Evolutionary conservation across 495 filamentous ascomycete genomes (phyloP).

Genomic region (Jackrogersella multiformis): DNA sequence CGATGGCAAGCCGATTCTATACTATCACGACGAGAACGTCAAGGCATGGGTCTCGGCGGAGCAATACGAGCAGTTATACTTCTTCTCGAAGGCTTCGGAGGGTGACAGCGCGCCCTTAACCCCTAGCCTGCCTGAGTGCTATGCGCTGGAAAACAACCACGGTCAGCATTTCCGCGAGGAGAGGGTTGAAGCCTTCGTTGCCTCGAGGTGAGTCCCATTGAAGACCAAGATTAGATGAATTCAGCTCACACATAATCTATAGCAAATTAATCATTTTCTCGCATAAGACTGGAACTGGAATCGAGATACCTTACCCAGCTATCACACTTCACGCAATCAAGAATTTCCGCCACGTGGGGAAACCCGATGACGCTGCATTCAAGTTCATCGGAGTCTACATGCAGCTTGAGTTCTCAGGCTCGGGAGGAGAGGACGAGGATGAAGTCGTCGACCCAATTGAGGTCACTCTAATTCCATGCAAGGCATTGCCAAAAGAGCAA

Average conservation of each 20-base stretch:
- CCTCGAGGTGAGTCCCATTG: slow-evolving; percentile 69
- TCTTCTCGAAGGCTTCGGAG: slow-evolving; percentile 54
- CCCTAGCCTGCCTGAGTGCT: slow-evolving; percentile 47
- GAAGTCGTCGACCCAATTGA: slow-evolving; percentile 76
- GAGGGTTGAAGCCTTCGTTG: slow-evolving; percentile 78
- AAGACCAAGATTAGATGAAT: neutral
- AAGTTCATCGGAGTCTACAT: slow-evolving; percentile 69
- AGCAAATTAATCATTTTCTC: slow-evolving; percentile 82
- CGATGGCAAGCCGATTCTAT: slow-evolving; percentile 78
- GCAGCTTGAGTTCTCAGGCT: slow-evolving; percentile 72
- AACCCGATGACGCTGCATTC: slow-evolving; percentile 33
- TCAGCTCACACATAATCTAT: slow-evolving; percentile 24
- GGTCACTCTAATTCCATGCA: slow-evolving; percentile 73
- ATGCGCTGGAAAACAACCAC: slow-evolving; percentile 46
- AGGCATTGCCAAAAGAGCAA: slow-evolving; percentile 20
- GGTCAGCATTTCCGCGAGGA: slow-evolving; percentile 51
- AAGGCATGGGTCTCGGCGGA: slow-evolving; percentile 64
- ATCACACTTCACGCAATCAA: slow-evolving; percentile 92
- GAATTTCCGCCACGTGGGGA: slow-evolving; percentile 55
- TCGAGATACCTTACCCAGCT: slow-evolving; percentile 85
- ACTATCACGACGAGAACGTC: slow-evolving; percentile 73
- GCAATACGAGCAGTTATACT: slow-evolving; percentile 55
- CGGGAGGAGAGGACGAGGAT: slow-evolving; percentile 65
- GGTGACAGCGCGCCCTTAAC: slow-evolving; percentile 39
- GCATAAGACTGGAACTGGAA: slow-evolving; percentile 63